Evolutionary conservation across 129 eudicot genomes (phyloP).

Genomic region (Silybum marianum): DNA sequence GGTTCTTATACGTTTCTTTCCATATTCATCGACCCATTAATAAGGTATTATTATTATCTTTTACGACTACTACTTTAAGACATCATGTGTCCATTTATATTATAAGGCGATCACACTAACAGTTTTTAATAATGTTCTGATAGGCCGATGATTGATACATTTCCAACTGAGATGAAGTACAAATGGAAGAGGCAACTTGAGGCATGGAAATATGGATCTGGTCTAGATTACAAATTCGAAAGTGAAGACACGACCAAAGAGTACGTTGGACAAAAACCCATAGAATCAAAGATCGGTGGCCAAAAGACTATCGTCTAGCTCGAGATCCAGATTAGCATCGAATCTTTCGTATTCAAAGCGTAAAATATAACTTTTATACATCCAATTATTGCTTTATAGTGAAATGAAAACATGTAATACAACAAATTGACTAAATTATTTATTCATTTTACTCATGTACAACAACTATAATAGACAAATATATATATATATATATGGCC

Average conservation of each 20-base stretch:
- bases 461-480: not conserved
- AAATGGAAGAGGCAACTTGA: constrained; percentile 82
- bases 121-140: constrained; percentile 15
- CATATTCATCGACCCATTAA: constrained; percentile 59
- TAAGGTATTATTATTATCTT: constrained; percentile 59
- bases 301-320: not conserved
- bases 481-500: not conserved
- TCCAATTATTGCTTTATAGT: not conserved
- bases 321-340: not conserved
- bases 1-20: constrained; percentile 92
- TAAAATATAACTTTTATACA: not conserved
- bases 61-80: not conserved
- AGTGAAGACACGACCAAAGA: constrained; percentile 20
- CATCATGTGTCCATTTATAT: not conserved
- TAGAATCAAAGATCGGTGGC: not conserved
- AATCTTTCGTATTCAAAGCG: not conserved
- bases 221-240: constrained; percentile 69
- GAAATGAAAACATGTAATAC: constrained; percentile 16
- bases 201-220: constrained; percentile 95
- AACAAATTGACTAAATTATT: constrained; percentile 5
- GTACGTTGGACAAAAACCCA: not conserved
- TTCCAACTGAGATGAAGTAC: constrained; percentile 57
- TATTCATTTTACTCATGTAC: constrained; percentile 2
- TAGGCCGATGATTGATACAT: constrained; percentile 60
- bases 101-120: constrained; percentile 4